Percentiles rank a stretch among this genome's conserved stretches.
phyloP scores from a whole-genome alignment of 257 asterid species.

The Salvia rosmarinus region DNA sequence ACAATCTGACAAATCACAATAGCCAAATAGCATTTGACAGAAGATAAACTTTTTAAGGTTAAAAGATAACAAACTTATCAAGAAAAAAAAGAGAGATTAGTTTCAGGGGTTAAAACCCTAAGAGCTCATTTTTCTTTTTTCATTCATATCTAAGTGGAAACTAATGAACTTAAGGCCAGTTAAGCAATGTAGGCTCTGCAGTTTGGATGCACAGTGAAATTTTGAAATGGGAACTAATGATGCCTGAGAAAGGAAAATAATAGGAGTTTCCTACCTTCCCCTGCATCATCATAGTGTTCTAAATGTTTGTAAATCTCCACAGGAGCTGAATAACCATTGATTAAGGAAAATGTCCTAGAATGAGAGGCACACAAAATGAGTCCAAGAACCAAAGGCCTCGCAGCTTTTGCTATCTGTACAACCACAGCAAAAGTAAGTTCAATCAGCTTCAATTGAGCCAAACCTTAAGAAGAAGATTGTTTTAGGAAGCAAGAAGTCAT shows the following conservation, averaged over 20 bases:
- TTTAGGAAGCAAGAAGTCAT: conserved; percentile 33
- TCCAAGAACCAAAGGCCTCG: conserved; percentile 87
- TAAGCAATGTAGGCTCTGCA: background rate
- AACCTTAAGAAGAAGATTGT: background rate
- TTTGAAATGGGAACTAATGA: background rate
- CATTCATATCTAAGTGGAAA: background rate
- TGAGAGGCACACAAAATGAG: conserved; percentile 92
- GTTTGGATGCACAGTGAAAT: conserved; percentile 1
- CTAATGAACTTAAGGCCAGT: background rate
- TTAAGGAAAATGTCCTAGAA: conserved; percentile 86
- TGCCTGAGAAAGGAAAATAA: background rate
- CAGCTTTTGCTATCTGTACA: conserved; percentile 72
- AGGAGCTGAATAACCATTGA: conserved; percentile 95
- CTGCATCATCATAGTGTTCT: conserved; percentile 85
- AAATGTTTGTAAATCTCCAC: conserved; percentile 94
- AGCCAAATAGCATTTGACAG: background rate
- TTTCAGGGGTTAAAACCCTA: background rate
- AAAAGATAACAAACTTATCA: background rate
- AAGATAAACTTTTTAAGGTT: background rate
- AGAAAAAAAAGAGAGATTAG: background rate
- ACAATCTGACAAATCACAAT: background rate
- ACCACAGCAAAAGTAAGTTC: conserved; percentile 40
- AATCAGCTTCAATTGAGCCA: conserved; percentile 30
- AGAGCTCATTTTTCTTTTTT: background rate
- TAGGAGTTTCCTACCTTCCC: conserved; percentile 56